phyloP scores from a whole-genome alignment of 2,329 filamentous ascomycete species.

The Fusarium neocosmosporiellum region DNA sequence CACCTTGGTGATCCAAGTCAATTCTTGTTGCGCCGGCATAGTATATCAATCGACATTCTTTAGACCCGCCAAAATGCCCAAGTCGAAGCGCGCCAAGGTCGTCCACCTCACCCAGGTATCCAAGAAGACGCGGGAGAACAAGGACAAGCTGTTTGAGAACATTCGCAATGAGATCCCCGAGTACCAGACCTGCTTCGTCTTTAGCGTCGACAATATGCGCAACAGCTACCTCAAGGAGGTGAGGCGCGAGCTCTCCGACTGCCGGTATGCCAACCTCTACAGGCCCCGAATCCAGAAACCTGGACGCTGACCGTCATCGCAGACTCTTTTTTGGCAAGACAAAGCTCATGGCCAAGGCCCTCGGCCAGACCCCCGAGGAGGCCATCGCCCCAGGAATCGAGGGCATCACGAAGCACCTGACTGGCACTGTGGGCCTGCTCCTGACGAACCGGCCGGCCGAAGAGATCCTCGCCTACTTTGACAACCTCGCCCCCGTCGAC shows the following conservation, averaged over 20 bases:
- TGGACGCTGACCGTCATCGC: constrained; percentile 10
- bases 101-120: constrained; percentile 90
- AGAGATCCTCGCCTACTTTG: constrained; percentile 79
- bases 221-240: constrained; percentile 96
- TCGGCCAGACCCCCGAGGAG: constrained; percentile 81
- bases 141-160: constrained; percentile 87
- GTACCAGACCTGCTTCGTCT: constrained; percentile 93
- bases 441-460: constrained; percentile 83
- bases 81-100: constrained; percentile 92
- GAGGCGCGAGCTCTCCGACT: constrained; percentile 84
- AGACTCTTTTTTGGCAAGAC: constrained; percentile 99
- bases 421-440: constrained; percentile 88
- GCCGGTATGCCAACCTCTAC: constrained; percentile 68
- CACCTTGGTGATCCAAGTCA: neutral
- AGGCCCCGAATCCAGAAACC: too few relatives aligned
- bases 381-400: constrained; percentile 84
- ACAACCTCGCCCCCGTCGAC: constrained; percentile 78
- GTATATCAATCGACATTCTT: neutral
- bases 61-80: constrained; percentile 77
- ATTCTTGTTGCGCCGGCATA: neutral
- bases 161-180: constrained; percentile 86
- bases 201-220: constrained; percentile 96
- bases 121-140: constrained; percentile 95
- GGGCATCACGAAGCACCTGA: constrained; percentile 74
- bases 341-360: constrained; percentile 97